Conservation (phyloP, 2,329 filamentous ascomycete species). For the Whalleya microplaca region DNA sequence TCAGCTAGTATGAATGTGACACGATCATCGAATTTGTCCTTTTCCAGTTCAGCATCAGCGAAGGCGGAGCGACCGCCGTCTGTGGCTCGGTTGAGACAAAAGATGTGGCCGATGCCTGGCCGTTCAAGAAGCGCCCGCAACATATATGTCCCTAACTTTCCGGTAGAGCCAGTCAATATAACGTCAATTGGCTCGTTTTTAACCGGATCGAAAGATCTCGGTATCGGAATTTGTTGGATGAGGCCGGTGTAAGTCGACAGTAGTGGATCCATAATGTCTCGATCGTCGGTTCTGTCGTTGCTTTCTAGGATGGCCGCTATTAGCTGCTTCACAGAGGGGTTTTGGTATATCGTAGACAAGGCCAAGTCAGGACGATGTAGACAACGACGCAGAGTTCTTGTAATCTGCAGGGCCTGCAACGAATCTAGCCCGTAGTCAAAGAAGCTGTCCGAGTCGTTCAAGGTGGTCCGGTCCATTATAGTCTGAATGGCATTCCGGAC, state of each 20-base stretch:
- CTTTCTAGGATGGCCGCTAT: conserved; percentile 10
- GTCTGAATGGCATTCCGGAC: conserved; percentile 6
- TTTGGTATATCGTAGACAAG: conserved; percentile 20
- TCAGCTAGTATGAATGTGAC: conserved; percentile 29
- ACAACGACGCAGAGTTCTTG: conserved; percentile 13
- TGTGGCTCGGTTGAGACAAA: conserved; percentile 33
- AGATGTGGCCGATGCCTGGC: conserved; percentile 23
- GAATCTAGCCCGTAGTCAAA: conserved; percentile 27
- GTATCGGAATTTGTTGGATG: conserved; percentile 20
- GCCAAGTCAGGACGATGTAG: conserved; percentile 11
- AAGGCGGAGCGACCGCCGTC: conserved; percentile 23
- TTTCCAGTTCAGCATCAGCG: neutral
- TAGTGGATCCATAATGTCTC: conserved; percentile 15
- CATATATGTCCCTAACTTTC: conserved; percentile 27
- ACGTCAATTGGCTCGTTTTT: conserved; percentile 12
- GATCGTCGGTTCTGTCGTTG: conserved; percentile 1
- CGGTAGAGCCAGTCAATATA: conserved; percentile 35
- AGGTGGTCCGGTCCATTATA: conserved; percentile 7
- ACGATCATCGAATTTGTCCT: conserved; percentile 11
- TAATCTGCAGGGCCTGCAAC: conserved; percentile 24
- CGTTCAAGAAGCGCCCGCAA: conserved; percentile 22
- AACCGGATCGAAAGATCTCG: neutral
- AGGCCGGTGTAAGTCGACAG: conserved; percentile 20
- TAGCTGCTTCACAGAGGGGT: conserved; percentile 22
- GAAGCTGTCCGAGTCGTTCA: conserved; percentile 14